These are phyloP conservation scores for Haberlea rhodopensis DNA, from an alignment of 257 asterid species.

Conservation along the genomic window DNA sequence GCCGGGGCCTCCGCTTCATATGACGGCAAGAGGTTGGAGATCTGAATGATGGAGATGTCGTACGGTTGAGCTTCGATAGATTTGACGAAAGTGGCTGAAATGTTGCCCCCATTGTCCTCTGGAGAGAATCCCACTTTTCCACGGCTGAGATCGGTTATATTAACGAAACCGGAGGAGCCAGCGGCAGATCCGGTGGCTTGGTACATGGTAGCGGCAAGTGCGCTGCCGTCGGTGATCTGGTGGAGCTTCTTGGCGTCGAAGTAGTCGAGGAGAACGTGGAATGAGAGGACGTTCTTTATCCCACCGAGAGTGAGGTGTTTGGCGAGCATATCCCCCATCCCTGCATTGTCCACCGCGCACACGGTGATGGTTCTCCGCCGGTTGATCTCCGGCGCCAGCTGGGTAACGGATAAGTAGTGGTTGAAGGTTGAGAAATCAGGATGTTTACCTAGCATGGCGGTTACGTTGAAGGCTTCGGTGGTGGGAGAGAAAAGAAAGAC, in stretches of 20 bases:
- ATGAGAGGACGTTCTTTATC: constrained; percentile 51
- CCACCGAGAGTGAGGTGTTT: constrained; percentile 41
- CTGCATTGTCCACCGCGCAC: constrained; percentile 60
- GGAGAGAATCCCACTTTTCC: constrained; percentile 67
- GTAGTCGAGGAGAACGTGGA: constrained; percentile 73
- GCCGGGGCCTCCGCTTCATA: constrained; percentile 71
- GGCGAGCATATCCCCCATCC: constrained; percentile 57
- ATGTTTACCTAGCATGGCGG: constrained; percentile 41
- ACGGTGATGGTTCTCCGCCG: constrained; percentile 58
- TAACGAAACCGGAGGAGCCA: constrained; percentile 68
- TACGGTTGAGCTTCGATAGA: constrained; percentile 44
- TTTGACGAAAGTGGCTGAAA: constrained; percentile 49
- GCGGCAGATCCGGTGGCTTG: constrained; percentile 74
- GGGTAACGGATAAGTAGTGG: constrained; percentile 55
- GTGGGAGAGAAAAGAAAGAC: constrained; percentile 31
- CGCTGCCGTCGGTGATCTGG: constrained; percentile 60
- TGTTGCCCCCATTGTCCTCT: constrained; percentile 28
- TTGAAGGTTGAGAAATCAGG: constrained; percentile 60
- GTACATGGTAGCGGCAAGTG: constrained; percentile 61
- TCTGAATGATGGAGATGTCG: constrained; percentile 69
- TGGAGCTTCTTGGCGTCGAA: constrained; percentile 70
- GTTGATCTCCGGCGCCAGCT: constrained; percentile 66
- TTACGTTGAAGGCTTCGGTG: constrained; percentile 55
- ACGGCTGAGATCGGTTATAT: constrained; percentile 53
- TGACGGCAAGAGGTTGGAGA: constrained; percentile 48